Conservation (phyloP, 768 basidiomycete species). For the Trametes cingulata region DNA sequence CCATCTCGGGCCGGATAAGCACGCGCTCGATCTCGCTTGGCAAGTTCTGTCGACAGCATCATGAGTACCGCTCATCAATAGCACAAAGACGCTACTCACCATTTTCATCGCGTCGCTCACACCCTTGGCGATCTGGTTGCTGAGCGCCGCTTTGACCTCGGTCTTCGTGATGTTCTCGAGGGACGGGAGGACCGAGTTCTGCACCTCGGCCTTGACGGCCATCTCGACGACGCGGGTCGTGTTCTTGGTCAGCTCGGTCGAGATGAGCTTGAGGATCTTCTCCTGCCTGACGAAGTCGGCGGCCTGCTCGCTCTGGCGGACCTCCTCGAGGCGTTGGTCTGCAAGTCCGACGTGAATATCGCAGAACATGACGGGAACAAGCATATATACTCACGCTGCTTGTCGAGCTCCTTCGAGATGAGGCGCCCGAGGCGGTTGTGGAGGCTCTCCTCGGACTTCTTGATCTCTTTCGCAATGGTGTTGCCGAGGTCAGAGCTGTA, state of each 20-base stretch:
- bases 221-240: slow-evolving; percentile 87
- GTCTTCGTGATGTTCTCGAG: slow-evolving; percentile 79
- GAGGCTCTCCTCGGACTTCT: slow-evolving; percentile 78
- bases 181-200: slow-evolving; percentile 79
- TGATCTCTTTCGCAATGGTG: slow-evolving; percentile 73
- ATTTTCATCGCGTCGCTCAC: slow-evolving; percentile 72
- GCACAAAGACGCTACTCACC: slow-evolving; percentile 41
- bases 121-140: slow-evolving; percentile 74
- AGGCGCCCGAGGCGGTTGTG: slow-evolving; percentile 76
- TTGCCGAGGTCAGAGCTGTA: slow-evolving; percentile 49
- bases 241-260: slow-evolving; percentile 82
- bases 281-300: slow-evolving; percentile 86
- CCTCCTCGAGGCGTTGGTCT: slow-evolving; percentile 87
- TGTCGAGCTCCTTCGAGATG: slow-evolving; percentile 86
- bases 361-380: background rate
- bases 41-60: slow-evolving; percentile 50
- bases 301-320: slow-evolving; percentile 72
- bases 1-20: slow-evolving; percentile 73
- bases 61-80: background rate
- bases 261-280: slow-evolving; percentile 86
- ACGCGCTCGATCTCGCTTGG: slow-evolving; percentile 81
- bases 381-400: slow-evolving; percentile 64
- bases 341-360: slow-evolving; percentile 7
- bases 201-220: slow-evolving; percentile 84
- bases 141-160: slow-evolving; percentile 77